These are phyloP conservation scores for Acidiella bohemica DNA, from an alignment of 495 filamentous ascomycete genomes.

Conservation along the genomic window DNA sequence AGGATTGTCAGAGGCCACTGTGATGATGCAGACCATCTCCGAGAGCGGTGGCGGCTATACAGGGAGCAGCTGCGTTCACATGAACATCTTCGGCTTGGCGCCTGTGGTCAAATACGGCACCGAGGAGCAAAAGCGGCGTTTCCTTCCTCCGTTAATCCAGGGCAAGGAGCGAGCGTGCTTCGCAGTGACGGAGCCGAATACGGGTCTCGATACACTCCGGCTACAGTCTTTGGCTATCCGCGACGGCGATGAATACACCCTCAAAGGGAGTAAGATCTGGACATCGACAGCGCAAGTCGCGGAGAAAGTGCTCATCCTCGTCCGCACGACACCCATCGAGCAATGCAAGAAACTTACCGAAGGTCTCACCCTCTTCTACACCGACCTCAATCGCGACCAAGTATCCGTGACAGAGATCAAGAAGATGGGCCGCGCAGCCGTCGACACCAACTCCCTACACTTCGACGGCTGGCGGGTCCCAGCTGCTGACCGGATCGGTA, in stretches of 20 bases:
- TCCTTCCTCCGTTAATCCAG: conserved; percentile 20
- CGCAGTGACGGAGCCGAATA: conserved; percentile 25
- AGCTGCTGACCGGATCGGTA: conserved; percentile 18
- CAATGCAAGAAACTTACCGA: conserved; percentile 20
- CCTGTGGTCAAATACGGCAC: conserved; percentile 24
- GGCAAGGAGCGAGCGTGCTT: conserved; percentile 23
- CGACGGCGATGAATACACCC: conserved; percentile 18
- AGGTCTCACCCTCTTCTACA: conserved; percentile 25
- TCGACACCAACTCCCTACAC: conserved; percentile 23
- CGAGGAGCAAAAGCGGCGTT: conserved; percentile 22
- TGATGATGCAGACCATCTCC: conserved; percentile 26
- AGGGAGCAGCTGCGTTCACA: conserved; percentile 20
- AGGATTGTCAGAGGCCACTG: conserved; percentile 20
- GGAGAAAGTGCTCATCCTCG: conserved; percentile 24
- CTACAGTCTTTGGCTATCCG: conserved; percentile 18
- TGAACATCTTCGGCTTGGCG: conserved; percentile 24
- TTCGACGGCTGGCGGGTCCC: conserved; percentile 24
- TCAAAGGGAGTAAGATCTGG: conserved; percentile 25
- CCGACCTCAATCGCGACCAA: conserved; percentile 16
- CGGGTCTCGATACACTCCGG: conserved; percentile 25
- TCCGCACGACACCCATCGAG: conserved; percentile 22
- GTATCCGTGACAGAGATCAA: conserved; percentile 22
- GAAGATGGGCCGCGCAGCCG: conserved; percentile 23
- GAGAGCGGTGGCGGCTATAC: conserved; percentile 23
- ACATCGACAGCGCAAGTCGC: conserved; percentile 23